Percentiles rank a stretch among this genome's conserved stretches.
Evolutionary conservation across 306 rosid genomes (phyloP).

Genomic region (Bauhinia variegata): DNA sequence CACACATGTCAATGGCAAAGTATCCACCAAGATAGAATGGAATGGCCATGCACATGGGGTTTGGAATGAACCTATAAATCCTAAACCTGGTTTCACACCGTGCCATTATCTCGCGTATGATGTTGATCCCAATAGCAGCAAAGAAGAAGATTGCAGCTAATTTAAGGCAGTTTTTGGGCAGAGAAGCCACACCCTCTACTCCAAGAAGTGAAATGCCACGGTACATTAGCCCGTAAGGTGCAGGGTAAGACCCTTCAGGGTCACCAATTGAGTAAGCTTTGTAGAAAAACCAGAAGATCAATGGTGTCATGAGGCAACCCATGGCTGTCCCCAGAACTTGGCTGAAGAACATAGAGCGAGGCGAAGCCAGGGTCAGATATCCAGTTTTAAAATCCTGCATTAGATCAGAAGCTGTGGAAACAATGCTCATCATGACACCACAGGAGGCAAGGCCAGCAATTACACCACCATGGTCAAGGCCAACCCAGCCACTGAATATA

Average conservation of each 20-base stretch:
- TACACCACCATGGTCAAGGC: not conserved
- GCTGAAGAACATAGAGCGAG: not conserved
- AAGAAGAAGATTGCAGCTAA: not conserved
- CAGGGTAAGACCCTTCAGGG: not conserved
- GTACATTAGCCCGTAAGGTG: not conserved
- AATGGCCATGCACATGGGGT: not conserved
- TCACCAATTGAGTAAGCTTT: not conserved
- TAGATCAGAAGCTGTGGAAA: not conserved
- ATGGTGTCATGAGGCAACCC: not conserved
- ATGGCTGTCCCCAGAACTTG: not conserved
- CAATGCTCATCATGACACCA: conserved; percentile 11
- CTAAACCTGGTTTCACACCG: not conserved
- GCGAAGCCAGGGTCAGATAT: not conserved
- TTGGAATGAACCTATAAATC: not conserved
- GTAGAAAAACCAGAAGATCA: not conserved
- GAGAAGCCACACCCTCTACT: not conserved
- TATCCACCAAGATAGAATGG: conserved; percentile 9
- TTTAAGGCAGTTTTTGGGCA: not conserved
- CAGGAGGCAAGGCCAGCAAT: not conserved
- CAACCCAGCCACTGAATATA: not conserved
- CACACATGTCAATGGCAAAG: not conserved
- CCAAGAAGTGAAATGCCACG: not conserved
- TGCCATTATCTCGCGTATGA: not conserved
- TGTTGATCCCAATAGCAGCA: not conserved
- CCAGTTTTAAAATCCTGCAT: conserved; percentile 1